Evolutionary conservation across 345 rosid genomes (phyloP).

Genomic region (Pistacia vera): DNA sequence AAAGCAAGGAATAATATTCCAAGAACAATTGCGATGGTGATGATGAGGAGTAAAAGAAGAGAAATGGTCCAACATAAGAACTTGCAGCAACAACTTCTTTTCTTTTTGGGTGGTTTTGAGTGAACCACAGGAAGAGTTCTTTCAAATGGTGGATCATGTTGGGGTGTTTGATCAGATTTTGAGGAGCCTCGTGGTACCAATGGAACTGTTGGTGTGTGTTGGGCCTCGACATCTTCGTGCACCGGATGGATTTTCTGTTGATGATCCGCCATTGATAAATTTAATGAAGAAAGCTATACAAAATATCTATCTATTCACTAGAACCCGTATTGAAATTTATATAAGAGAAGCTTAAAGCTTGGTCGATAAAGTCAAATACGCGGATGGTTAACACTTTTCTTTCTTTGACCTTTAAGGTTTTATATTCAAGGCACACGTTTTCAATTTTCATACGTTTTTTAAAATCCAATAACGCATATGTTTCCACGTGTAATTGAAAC

Average conservation of each 20-base stretch:
- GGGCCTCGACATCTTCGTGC: conserved; percentile 58
- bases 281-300: background rate
- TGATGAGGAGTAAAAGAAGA: conserved; percentile 48
- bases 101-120: conserved; percentile 48
- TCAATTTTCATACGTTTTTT: background rate
- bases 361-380: background rate
- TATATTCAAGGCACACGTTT: background rate
- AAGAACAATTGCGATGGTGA: conserved; percentile 36
- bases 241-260: conserved; percentile 69
- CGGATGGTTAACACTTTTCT: background rate
- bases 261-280: conserved; percentile 51
- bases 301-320: background rate
- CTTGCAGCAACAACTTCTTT: conserved; percentile 56
- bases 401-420: background rate
- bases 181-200: conserved; percentile 48
- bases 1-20: conserved; percentile 75
- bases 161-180: conserved; percentile 45
- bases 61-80: conserved; percentile 71
- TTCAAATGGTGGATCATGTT: conserved; percentile 30
- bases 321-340: background rate
- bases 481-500: no score
- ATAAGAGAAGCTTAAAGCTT: background rate
- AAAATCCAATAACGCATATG: background rate
- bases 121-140: conserved; percentile 40
- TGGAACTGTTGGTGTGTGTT: conserved; percentile 46